Base-by-base conservation (phyloP, 345 rosid genomes). In the Citrus inodora region DNA sequence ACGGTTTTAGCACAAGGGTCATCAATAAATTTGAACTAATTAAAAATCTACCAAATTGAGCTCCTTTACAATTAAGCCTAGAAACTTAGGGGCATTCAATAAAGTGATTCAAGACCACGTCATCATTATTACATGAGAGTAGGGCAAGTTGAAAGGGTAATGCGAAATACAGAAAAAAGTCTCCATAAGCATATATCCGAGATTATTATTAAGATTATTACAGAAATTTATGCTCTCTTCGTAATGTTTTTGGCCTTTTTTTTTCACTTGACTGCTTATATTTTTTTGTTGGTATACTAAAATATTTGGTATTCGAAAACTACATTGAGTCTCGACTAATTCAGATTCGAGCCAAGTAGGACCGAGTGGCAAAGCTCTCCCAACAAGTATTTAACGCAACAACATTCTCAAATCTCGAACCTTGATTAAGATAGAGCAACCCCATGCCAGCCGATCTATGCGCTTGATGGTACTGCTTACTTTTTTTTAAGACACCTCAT, bases 11-110 rank as follows among this genome's bases (percentile, higher is more conserved):
- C 63, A 55, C 27, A 4, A 21, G 62, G 9, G 56, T 72, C 22
- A n/a, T 35, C 69, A 27, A 61, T 74, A 40, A 74, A 74, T 42
- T 40, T 28, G 42, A 62, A 14, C 69, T 74, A 74, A 24, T 61
- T 72, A 35, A 6, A 65, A 19, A 42, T 32, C 42, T 19, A 19
- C 19, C 10, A 25, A 19, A 61, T 17, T 35, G 13, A 35, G 24
- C 22, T 7, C 19, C 70, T 63, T 63, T 75, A 75, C 70, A 46
- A 19, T 25, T 63, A 63, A 46, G 70, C 60, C 78, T 63, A 75
- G 48, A 9, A 9, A 16, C 69, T 58, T 33, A 58, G 46, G 40
- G 58, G 37, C 2, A 37, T 40, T 74, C 9, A 62, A 40, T 66
- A 37, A n/a, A 42, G 21, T 21, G 53, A 67, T 37, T 70, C 22